Base-by-base conservation (phyloP, 1,284 basidiomycete species). In the Peniophora sp. region DNA sequence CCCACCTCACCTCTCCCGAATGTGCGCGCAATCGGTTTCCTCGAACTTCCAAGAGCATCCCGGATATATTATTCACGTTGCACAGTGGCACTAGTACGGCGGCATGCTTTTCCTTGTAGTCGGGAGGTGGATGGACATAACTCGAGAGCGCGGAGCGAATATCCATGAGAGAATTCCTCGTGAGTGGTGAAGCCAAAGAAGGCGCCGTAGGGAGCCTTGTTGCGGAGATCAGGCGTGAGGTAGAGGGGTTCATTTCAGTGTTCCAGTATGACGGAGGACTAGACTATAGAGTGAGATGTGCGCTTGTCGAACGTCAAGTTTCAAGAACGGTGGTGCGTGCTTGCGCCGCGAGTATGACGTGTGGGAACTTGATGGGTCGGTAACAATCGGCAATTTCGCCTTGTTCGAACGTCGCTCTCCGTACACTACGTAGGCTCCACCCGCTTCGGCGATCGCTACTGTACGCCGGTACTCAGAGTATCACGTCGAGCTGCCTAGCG, bases 1-100 rank as follows among this genome's bases (percentile, higher is more conserved):
- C 76, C 56, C 60, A 86, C 88, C 88, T 87, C 34, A 90, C 80
- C 71, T 90, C 86, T n/a, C 88, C 87, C 0, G 84, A 81, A 66
- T 90, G 88, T 35, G 72, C 75, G 56, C 86, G 73, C 51, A 89
- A 64, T 52, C 20, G 17, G 20, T 76, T 75, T n/a, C 80, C 83
- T 55, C 88, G 73, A 24, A 91, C 76, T 62, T 89, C 81, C 17
- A 89, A 72, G 36, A 90, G 63, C 17, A 91, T 74, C 6, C 86
- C 82, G 0, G 88, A 83, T 15, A 66, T 67, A 45, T 73, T 71
- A 36, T 75, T 67, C 14, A 90, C 79, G 59, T 90, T 90, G 64
- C 85, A 87, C 47, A 90, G 68, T 0, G 87, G 85, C 50, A 89
- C 75, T 45, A 90, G 68, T 11, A 91, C 83, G 8, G 85, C 84